Evolutionary conservation across 306 rosid species (phyloP), one percentile per base, ranked within the genome.

Genomic region (Pyrus betulifolia): DNA sequence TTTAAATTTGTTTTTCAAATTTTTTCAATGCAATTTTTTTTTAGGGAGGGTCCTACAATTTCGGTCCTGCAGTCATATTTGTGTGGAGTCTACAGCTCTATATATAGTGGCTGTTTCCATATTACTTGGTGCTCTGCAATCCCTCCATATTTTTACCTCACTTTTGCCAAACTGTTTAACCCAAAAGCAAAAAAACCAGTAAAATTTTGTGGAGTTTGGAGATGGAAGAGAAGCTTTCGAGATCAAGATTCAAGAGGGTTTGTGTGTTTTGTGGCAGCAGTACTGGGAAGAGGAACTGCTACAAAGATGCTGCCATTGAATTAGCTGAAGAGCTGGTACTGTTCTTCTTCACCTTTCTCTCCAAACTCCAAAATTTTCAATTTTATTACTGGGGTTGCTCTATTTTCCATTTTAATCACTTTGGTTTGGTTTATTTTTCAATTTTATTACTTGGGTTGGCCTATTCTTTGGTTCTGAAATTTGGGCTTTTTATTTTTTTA

Each of bases 251-350:
- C 82, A 84, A 75, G 72, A 80, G 78, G 33, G 86, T 86, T 33
- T 88, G 92, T 72, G 92, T 88, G 28, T 86, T 86, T 61, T 86
- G 92, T 75, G 92, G 88, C 23, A 88, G 92, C 77, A 84, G 90
- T 65, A 35, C 83, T 61, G 92, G 92, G 25, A 86, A 84, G 81
- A 84, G 84, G 35, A 67, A 75, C 45, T 73, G 86, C 67, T 88
- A 88, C 67, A 59, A 81, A 70, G 88, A 82, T 55, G 92, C 92
- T 55, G 90, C 92, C 74, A 73, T 84, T 72, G 90, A 86, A 68
- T 69, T 88, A 58, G 92, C 77, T 40, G 77, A 82, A 35, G 92
- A 88, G 76, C 82, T 88, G 84, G 92, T 88, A 82, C 52, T 28
- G 13, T 13, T 11, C 19, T 51, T 13, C 23, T 66, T 38, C 27